A percentile compares a stretch with the other conserved stretches of the same genome.
These are phyloP conservation scores for Noccaea bulbosa DNA, from an alignment of 345 rosid species.

Conservation along the genomic window DNA sequence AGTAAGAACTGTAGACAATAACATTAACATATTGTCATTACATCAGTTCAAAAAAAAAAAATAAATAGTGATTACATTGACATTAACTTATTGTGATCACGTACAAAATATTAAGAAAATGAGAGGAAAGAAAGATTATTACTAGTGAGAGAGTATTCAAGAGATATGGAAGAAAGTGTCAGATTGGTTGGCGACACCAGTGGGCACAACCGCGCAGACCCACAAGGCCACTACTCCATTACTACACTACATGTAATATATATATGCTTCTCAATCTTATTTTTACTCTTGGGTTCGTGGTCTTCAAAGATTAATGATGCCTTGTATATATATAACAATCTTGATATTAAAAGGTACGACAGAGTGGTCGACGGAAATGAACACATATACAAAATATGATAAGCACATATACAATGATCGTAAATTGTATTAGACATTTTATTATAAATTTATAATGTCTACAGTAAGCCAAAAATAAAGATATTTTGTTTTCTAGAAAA, in stretches of 20 bases:
- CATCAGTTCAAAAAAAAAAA: background rate
- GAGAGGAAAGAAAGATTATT: slow-evolving; percentile 1
- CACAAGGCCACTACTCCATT: slow-evolving; percentile 44
- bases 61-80: background rate
- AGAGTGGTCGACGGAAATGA: background rate
- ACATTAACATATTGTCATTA: background rate
- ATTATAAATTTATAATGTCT: too few species aligned
- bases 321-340: background rate
- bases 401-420: too few species aligned
- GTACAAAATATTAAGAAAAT: slow-evolving; percentile 1
- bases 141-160: slow-evolving; percentile 30
- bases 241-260: background rate
- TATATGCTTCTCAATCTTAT: background rate
- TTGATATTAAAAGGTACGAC: background rate
- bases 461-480: slow-evolving; percentile 7
- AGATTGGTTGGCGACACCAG: slow-evolving; percentile 53
- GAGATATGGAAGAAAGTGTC: slow-evolving; percentile 38
- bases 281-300: background rate
- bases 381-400: background rate
- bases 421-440: too few species aligned
- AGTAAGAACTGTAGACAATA: slow-evolving; percentile 23
- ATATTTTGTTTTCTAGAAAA: background rate
- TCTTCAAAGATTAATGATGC: background rate
- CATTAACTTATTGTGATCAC: background rate
- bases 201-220: slow-evolving; percentile 39